These are phyloP conservation scores for Microcos paniculata DNA, from an alignment of 345 rosid species.

Conservation along the genomic window DNA sequence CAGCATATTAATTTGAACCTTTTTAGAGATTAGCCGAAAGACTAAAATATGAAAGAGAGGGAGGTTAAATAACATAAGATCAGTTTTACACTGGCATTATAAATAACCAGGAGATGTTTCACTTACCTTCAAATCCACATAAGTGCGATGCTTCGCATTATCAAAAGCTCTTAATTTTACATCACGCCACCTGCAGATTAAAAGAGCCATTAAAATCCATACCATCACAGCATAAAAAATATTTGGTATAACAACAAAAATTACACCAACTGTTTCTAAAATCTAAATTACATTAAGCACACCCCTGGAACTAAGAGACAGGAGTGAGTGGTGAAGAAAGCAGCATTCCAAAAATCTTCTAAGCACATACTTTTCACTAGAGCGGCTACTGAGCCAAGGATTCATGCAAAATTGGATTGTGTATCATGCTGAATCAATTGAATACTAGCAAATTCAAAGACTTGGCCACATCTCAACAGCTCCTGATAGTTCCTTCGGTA, in stretches of 20 bases:
- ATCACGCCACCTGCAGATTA: constrained; percentile 85
- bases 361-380: neutral
- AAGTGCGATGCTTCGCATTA: constrained; percentile 90
- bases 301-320: neutral
- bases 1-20: neutral
- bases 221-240: neutral
- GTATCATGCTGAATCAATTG: neutral
- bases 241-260: neutral
- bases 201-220: neutral
- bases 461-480: neutral
- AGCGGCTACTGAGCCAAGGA: constrained; percentile 5
- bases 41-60: neutral
- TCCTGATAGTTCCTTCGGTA: neutral
- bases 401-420: neutral
- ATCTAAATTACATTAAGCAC: constrained; percentile 6
- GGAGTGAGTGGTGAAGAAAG: neutral
- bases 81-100: neutral
- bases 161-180: constrained; percentile 92
- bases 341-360: neutral
- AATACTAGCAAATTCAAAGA: constrained; percentile 1
- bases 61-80: neutral
- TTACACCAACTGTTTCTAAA: neutral
- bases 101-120: neutral
- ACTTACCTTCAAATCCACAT: constrained; percentile 88
- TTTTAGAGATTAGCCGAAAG: neutral